These are phyloP conservation scores for Sphaerobolus stellatus DNA, from an alignment of 1,284 basidiomycete species.

Conservation along the genomic window DNA sequence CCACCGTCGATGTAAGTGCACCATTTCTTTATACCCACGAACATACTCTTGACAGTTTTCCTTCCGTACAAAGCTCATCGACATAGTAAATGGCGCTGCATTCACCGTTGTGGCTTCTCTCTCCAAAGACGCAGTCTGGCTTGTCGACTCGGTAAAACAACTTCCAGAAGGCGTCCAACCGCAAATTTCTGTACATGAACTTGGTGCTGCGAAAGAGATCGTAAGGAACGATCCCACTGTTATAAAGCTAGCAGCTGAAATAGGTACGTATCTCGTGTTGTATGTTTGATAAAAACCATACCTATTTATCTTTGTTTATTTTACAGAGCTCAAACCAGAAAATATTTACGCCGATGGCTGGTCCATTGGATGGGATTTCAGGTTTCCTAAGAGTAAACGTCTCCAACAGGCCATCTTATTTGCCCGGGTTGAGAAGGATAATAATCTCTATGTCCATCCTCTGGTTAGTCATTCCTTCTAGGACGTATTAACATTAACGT, in stretches of 20 bases:
- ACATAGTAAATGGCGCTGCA: conserved; percentile 42
- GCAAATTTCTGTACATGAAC: conserved; percentile 76
- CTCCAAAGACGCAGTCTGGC: conserved; percentile 52
- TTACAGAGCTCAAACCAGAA: conserved; percentile 65
- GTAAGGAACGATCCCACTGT: conserved; percentile 64
- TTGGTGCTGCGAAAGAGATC: conserved; percentile 64
- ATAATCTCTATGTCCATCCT: conserved; percentile 81
- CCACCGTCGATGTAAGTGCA: conserved; percentile 69
- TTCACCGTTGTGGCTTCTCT: conserved; percentile 61
- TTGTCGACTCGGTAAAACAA: conserved; percentile 54
- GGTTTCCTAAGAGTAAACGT: conserved; percentile 68
- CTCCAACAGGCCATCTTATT: conserved; percentile 80
- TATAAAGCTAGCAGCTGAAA: conserved; percentile 66
- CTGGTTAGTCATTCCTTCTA: conserved; percentile 46
- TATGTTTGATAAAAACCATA: background rate
- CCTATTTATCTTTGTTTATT: background rate
- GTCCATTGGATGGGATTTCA: conserved; percentile 79
- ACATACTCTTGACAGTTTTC: background rate
- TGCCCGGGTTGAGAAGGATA: conserved; percentile 70
- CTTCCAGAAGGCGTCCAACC: conserved; percentile 71
- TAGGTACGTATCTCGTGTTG: conserved; percentile 60
- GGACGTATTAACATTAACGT: background rate
- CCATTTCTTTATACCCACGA: background rate
- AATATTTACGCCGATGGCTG: conserved; percentile 79
- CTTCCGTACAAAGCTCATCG: conserved; percentile 10